Percentiles rank a stretch among this genome's conserved stretches.
These are phyloP conservation scores for Tympanopsis confertula DNA, from an alignment of 2,329 filamentous ascomycete species.

Conservation along the genomic window DNA sequence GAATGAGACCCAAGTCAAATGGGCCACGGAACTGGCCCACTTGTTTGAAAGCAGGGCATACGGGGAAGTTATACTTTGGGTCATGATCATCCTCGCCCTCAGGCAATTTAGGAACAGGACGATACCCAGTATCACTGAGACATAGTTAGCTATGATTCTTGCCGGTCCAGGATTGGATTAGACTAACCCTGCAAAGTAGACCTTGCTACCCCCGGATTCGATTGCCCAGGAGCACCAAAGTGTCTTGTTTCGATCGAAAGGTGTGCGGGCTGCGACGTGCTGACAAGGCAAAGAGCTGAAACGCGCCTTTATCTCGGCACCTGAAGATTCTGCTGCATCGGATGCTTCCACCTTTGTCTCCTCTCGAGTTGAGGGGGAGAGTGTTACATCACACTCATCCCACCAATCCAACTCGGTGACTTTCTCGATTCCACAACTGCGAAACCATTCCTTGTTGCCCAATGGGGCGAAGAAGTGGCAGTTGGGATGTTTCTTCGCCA, in stretches of 20 bases:
- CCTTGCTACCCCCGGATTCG: slow-evolving; percentile 59
- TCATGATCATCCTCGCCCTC: slow-evolving; percentile 59
- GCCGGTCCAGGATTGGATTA: no score
- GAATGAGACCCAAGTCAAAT: slow-evolving; percentile 84
- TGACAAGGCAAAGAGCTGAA: slow-evolving; percentile 77
- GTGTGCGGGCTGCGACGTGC: slow-evolving; percentile 61
- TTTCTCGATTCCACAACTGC: slow-evolving; percentile 54
- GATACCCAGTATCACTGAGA: slow-evolving; percentile 77
- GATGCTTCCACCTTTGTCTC: slow-evolving; percentile 14
- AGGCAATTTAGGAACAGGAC: slow-evolving; percentile 57
- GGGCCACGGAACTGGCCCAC: slow-evolving; percentile 72
- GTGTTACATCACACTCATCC: slow-evolving; percentile 66
- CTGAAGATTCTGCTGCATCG: slow-evolving; percentile 7
- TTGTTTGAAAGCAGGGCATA: slow-evolving; percentile 73
- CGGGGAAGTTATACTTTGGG: slow-evolving; percentile 49
- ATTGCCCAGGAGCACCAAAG: slow-evolving; percentile 86
- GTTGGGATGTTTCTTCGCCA: slow-evolving; percentile 60
- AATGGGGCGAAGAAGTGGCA: slow-evolving; percentile 83
- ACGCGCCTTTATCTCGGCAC: slow-evolving; percentile 48
- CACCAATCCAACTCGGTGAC: slow-evolving; percentile 94
- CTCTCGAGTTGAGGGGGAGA: slow-evolving; percentile 28
- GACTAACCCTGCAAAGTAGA: slow-evolving; percentile 55
- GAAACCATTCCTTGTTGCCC: slow-evolving; percentile 76
- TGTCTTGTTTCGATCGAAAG: slow-evolving; percentile 62
- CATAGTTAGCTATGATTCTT: slow-evolving; percentile 2